Conservation (phyloP, 805 yeast genomes). For the Torulaspora quercuum region DNA sequence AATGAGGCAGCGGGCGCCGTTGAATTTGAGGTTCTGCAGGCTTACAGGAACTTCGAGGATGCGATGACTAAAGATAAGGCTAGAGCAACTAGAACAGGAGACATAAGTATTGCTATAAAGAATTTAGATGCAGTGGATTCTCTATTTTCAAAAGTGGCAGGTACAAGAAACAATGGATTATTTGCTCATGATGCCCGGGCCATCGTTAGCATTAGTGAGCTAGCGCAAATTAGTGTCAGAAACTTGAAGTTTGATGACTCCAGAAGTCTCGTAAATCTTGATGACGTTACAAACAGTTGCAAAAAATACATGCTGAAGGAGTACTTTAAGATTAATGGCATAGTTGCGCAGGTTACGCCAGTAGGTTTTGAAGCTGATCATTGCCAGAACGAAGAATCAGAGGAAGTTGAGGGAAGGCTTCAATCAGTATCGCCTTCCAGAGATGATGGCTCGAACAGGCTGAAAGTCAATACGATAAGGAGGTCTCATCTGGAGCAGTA, state of each 20-base stretch:
- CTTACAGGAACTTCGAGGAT: slow-evolving; percentile 34
- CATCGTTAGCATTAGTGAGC: slow-evolving; percentile 53
- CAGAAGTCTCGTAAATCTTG: slow-evolving; percentile 47
- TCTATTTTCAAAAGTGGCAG: slow-evolving; percentile 44
- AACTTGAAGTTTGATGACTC: slow-evolving; percentile 57
- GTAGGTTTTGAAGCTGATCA: slow-evolving; percentile 16
- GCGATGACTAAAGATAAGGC: slow-evolving; percentile 41
- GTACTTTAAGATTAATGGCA: slow-evolving; percentile 23
- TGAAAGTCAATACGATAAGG: slow-evolving; percentile 17
- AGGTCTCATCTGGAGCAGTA: slow-evolving; percentile 27
- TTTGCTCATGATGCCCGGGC: slow-evolving; percentile 66
- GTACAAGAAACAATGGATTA: slow-evolving; percentile 38
- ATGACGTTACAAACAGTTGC: slow-evolving; percentile 44
- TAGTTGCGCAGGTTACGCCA: slow-evolving; percentile 15
- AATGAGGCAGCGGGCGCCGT: slow-evolving; percentile 6
- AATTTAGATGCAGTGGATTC: slow-evolving; percentile 46
- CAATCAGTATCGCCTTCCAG: slow-evolving; percentile 15
- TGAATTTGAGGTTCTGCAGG: slow-evolving; percentile 34
- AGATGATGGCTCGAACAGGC: slow-evolving; percentile 17
- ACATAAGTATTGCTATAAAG: slow-evolving; percentile 46
- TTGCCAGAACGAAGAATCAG: too few species aligned
- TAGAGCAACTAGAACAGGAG: slow-evolving; percentile 56
- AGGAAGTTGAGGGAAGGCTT: slow-evolving; percentile 22
- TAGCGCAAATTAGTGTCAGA: slow-evolving; percentile 61
- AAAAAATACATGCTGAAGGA: slow-evolving; percentile 41